These are phyloP conservation scores for Rubia yunnanensis DNA, from an alignment of 257 asterid genomes.

Conservation along the genomic window DNA sequence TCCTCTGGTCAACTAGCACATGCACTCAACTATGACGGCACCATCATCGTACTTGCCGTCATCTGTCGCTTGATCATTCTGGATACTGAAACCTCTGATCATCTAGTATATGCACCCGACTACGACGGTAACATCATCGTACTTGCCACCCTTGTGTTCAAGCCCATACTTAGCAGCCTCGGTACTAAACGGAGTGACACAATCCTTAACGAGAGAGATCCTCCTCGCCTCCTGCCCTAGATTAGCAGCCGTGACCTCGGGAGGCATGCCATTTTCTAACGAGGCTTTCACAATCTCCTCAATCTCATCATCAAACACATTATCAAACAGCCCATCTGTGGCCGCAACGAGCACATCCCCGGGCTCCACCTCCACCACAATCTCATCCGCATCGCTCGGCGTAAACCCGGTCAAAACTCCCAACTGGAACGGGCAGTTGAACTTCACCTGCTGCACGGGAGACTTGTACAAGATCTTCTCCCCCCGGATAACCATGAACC, in stretches of 20 bases:
- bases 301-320: conserved; percentile 20
- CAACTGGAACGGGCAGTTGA: conserved; percentile 34
- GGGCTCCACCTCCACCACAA: conserved; percentile 12
- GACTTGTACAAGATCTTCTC: conserved; percentile 20
- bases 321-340: conserved; percentile 48
- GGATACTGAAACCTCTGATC: too few species aligned
- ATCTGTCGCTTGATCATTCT: too few species aligned
- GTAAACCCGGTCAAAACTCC: not conserved
- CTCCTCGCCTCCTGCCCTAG: conserved; percentile 9
- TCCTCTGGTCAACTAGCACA: not conserved
- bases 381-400: conserved; percentile 19
- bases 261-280: not conserved
- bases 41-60: not conserved
- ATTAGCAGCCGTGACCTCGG: conserved; percentile 4
- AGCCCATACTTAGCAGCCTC: conserved; percentile 24
- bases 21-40: not conserved
- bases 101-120: conserved; percentile 17
- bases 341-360: conserved; percentile 36
- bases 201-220: not conserved
- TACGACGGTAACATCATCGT: conserved; percentile 43
- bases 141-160: conserved; percentile 27
- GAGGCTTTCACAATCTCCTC: conserved; percentile 6
- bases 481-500: conserved; percentile 25
- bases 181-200: conserved; percentile 18
- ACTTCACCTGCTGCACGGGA: conserved; percentile 16